Evolutionary conservation across 345 rosid genomes (phyloP), one percentile per base, ranked within the genome.

Genomic region (Populus deltoides): DNA sequence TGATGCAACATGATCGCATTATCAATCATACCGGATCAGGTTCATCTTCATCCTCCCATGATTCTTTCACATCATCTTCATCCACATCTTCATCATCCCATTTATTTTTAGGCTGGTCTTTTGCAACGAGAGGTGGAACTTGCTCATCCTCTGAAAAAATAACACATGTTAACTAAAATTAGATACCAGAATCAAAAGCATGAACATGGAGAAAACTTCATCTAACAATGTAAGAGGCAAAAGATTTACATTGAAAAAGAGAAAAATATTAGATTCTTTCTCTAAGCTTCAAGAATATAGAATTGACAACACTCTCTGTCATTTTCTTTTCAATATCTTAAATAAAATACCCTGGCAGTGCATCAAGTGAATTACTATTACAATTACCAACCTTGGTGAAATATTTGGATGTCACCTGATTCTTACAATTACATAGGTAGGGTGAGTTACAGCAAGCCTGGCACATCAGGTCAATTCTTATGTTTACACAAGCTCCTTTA

Each of bases 1-100:
- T 17, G 27, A 53, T 13, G 25, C 66, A 68, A 68, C 8, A 79
- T 9, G 51, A 79, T 70, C 7, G 72, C 53, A 73, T 45, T 65
- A 75, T 53, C 47, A 53, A 75, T 63, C 88, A 77, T 92, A 94
- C 99, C 82, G 77, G 86, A 83, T 89, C 86, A 73, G 90, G 90
- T 81, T 92, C 94, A 78, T 94, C 97, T 62, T 97, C 99, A 83
- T 94, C 98, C 81, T 96, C 99, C 99, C 98, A 96, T 13, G 99
- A 96, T 47, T 96, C 99, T 83, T 94, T 97, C 73, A 97, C 86
- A 80, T 90, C 97, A 81, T 85, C 70, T 16, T 92, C 98, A 80
- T 97, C 98, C 62, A 86, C 88, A 81, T 97, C 98, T 76, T 96
- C 99, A 76, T 92, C 99, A 78, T 97, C 97, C 99, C 99, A 97